Percentiles rank a stretch among this genome's conserved stretches.
These are phyloP conservation scores for Atkinsonella texensis DNA, from an alignment of 2,329 filamentous ascomycete species.

Conservation along the genomic window DNA sequence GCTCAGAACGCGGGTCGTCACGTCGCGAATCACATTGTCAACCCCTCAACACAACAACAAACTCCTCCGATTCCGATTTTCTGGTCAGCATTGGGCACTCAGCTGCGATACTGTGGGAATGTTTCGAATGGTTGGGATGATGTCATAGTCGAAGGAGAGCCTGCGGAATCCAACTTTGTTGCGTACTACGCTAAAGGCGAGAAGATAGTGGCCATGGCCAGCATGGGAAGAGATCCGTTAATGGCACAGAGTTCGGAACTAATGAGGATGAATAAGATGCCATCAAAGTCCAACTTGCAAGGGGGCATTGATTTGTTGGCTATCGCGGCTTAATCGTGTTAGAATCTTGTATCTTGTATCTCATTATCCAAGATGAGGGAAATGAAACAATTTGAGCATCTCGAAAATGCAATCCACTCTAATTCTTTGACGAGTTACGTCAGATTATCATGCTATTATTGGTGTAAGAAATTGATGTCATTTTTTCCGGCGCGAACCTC, in stretches of 20 bases:
- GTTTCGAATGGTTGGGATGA: constrained; percentile 74
- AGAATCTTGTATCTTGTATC: too few species aligned
- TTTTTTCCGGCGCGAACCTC: too few species aligned
- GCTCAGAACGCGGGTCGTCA: constrained; percentile 83
- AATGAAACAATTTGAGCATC: too few species aligned
- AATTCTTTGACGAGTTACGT: too few species aligned
- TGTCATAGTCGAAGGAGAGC: constrained; percentile 64
- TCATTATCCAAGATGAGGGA: too few species aligned
- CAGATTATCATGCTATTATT: too few species aligned
- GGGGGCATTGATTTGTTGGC: constrained; percentile 43
- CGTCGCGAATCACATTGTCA: constrained; percentile 65
- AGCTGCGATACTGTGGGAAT: constrained; percentile 89
- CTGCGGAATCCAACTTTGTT: constrained; percentile 68
- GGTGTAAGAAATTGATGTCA: too few species aligned
- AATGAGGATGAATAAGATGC: constrained; percentile 76
- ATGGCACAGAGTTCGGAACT: constrained; percentile 75
- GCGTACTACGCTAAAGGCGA: constrained; percentile 85
- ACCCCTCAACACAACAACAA: constrained; percentile 42
- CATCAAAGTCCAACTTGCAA: constrained; percentile 63
- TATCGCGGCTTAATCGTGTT: constrained; percentile 14
- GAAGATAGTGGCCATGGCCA: constrained; percentile 77
- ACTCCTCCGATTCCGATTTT: constrained; percentile 85
- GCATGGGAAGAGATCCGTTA: constrained; percentile 80
- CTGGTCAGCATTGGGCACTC: constrained; percentile 85
- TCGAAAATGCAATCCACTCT: too few species aligned